These are phyloP conservation scores for Fusarium neocosmosporiellum DNA, from an alignment of 2,329 filamentous ascomycete genomes.

Conservation along the genomic window DNA sequence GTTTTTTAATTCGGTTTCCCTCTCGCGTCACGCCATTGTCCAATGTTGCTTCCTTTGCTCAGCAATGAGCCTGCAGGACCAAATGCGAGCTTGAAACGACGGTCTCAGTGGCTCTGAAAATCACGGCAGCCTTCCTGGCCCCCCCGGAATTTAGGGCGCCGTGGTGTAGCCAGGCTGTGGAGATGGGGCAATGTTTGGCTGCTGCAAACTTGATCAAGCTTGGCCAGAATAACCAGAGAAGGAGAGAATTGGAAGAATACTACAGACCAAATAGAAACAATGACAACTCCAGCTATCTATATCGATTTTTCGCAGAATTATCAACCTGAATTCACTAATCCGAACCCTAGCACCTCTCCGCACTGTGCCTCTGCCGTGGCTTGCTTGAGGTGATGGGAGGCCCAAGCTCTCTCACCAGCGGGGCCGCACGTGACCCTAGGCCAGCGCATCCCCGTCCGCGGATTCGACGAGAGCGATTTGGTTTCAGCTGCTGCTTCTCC, in stretches of 20 bases:
- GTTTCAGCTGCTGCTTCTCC: constrained; percentile 38
- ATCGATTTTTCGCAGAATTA: not conserved
- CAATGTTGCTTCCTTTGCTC: not conserved
- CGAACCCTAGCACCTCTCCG: not conserved
- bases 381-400: too few species aligned
- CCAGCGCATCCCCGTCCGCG: constrained; percentile 4
- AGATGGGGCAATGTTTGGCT: not conserved
- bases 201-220: not conserved
- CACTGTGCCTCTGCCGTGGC: not conserved
- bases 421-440: constrained; percentile 23
- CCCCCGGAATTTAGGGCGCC: not conserved
- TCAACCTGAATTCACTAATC: not conserved
- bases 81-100: not conserved
- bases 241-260: not conserved
- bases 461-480: constrained; percentile 16
- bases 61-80: not conserved
- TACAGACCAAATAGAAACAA: not conserved
- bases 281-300: not conserved
- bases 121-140: not conserved
- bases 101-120: not conserved
- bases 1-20: not conserved
- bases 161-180: not conserved
- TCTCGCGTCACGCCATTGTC: not conserved
- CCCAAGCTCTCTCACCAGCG: not conserved
- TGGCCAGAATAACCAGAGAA: not conserved